A percentile compares a stretch with the other conserved stretches of the same genome.
These are phyloP conservation scores for Trypanosoma boissoni DNA, from an alignment of 208 protist species.

Conservation along the genomic window DNA sequence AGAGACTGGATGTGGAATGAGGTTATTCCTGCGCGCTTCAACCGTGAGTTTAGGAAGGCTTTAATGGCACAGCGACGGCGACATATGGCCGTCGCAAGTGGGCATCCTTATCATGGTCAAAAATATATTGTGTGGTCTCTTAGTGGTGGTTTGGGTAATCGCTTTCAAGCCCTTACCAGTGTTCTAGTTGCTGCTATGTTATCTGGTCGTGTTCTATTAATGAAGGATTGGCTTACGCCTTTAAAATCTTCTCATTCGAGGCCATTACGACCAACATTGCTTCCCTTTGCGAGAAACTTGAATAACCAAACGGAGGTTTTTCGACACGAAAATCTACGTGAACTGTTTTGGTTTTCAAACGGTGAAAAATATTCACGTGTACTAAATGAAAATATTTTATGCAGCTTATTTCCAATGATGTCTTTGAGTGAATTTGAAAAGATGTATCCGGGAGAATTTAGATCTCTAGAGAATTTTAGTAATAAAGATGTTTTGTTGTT, in stretches of 20 bases:
- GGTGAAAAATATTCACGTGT: slow-evolving; percentile 4
- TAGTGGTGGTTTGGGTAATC: slow-evolving; percentile 33
- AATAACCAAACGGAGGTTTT: slow-evolving; percentile 4
- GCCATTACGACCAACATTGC: slow-evolving; percentile 8
- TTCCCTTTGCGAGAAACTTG: slow-evolving; percentile 11
- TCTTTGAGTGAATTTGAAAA: slow-evolving; percentile 20
- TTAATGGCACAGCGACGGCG: slow-evolving; percentile 10
- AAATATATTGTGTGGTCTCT: slow-evolving; percentile 37
- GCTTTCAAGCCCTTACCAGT: slow-evolving; percentile 25
- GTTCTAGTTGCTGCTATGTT: slow-evolving; percentile 26
- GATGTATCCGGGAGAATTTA: slow-evolving; percentile 22
- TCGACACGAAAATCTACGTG: slow-evolving; percentile 16
- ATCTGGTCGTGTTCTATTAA: slow-evolving; percentile 25
- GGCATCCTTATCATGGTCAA: slow-evolving; percentile 15
- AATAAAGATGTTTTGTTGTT: background rate
- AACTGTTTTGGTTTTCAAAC: slow-evolving; percentile 29
- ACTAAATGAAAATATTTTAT: slow-evolving; percentile 21
- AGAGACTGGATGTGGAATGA: slow-evolving; percentile 19
- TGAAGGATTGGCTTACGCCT: slow-evolving; percentile 39
- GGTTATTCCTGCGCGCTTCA: slow-evolving; percentile 15
- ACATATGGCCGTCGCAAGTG: slow-evolving; percentile 17
- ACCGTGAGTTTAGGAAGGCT: slow-evolving; percentile 5
- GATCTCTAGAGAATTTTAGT: background rate
- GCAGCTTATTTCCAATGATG: slow-evolving; percentile 25
- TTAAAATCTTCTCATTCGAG: background rate